phyloP scores from a whole-genome alignment of 2,329 filamentous ascomycete species.

The Neopestalotiopsis sp. region DNA sequence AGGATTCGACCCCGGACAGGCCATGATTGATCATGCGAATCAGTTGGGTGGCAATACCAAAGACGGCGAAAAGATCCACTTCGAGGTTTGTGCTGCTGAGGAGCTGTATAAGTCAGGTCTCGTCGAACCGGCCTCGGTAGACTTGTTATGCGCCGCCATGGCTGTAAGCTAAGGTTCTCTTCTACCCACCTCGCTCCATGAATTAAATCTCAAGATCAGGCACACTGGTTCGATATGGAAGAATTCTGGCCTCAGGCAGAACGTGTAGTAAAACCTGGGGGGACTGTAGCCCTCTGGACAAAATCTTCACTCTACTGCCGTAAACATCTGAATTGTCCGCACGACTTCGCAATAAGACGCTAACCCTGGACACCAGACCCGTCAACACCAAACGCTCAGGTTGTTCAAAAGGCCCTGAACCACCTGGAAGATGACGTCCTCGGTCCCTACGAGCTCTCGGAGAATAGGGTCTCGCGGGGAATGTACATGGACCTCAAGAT shows the following conservation, averaged over 20 bases:
- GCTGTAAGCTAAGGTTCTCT: slow-evolving; percentile 25
- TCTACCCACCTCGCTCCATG: background rate
- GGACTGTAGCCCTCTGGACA: slow-evolving; percentile 51
- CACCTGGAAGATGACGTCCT: slow-evolving; percentile 42
- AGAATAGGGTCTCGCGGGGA: slow-evolving; percentile 41
- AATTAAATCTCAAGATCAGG: slow-evolving; percentile 25
- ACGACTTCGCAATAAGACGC: slow-evolving; percentile 13
- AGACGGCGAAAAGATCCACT: slow-evolving; percentile 25
- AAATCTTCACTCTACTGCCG: slow-evolving; percentile 32
- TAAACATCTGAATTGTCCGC: slow-evolving; percentile 19
- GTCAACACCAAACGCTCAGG: slow-evolving; percentile 39
- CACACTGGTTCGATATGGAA: slow-evolving; percentile 57
- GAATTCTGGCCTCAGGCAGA: slow-evolving; percentile 50
- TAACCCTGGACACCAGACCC: slow-evolving; percentile 29
- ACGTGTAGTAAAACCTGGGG: slow-evolving; percentile 49
- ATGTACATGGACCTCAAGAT: slow-evolving; percentile 46
- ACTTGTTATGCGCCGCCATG: slow-evolving; percentile 31
- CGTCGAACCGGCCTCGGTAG: slow-evolving; percentile 26
- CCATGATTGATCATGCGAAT: slow-evolving; percentile 33
- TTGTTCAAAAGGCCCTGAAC: slow-evolving; percentile 41
- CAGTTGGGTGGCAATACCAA: slow-evolving; percentile 26
- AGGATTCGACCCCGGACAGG: slow-evolving; percentile 31
- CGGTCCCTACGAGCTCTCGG: slow-evolving; percentile 38
- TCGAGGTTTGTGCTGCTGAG: slow-evolving; percentile 29
- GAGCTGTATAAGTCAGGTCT: slow-evolving; percentile 25